Percentiles rank a stretch among this genome's conserved stretches.
Evolutionary conservation across 305 asterid genomes (phyloP).

Genomic region (Euphrasia arctica): DNA sequence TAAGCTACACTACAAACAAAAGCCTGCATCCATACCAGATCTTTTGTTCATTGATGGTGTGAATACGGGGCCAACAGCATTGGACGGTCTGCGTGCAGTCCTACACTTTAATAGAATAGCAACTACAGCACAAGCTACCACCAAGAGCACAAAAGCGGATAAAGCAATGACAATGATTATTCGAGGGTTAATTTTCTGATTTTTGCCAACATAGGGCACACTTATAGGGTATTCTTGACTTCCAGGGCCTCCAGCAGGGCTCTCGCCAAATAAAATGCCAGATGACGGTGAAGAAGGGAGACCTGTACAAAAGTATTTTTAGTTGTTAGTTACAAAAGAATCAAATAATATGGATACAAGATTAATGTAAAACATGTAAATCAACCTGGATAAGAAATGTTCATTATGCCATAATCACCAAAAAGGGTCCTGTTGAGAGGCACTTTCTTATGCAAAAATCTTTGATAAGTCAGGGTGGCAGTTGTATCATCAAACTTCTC

Average conservation of each 20-base stretch:
- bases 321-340: constrained; percentile 27
- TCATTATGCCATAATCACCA: constrained; percentile 72
- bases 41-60: constrained; percentile 62
- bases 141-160: constrained; percentile 75
- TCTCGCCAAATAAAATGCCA: constrained; percentile 52
- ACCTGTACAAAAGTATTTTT: constrained; percentile 44
- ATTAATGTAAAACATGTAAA: constrained; percentile 7
- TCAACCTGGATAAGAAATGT: constrained; percentile 84
- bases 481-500: constrained; percentile 95
- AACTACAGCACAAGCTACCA: constrained; percentile 67
- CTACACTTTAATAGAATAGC: constrained; percentile 71
- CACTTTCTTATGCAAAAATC: constrained; percentile 81
- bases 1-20: constrained; percentile 18
- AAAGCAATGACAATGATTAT: constrained; percentile 66
- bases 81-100: constrained; percentile 61
- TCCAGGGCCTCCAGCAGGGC: constrained; percentile 75
- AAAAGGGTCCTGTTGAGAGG: constrained; percentile 83
- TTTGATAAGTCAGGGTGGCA: constrained; percentile 78
- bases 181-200: constrained; percentile 67
- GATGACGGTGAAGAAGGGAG: constrained; percentile 77
- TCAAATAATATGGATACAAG: background rate
- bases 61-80: constrained; percentile 78
- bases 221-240: constrained; percentile 71
- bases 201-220: constrained; percentile 57
- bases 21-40: constrained; percentile 52